Percentiles rank a stretch among this genome's conserved stretches.
phyloP scores from a whole-genome alignment of 169 alveolate species.

The Plasmodium coatneyi region DNA sequence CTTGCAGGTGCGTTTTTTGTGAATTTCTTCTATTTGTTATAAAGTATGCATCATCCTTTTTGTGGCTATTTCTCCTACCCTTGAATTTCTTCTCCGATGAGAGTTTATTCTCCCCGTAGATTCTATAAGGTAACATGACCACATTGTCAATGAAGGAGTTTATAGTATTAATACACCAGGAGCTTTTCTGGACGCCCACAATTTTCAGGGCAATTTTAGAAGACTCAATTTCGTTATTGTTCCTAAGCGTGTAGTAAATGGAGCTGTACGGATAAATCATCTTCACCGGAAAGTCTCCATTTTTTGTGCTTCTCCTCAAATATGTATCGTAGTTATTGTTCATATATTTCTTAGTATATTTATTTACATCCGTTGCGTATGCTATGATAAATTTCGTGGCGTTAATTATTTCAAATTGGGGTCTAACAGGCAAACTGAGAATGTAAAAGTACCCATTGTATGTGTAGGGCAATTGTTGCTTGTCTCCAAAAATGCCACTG shows the following conservation, averaged over 20 bases:
- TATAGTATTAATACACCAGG: constrained; percentile 51
- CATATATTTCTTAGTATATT: constrained; percentile 39
- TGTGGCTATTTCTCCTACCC: background rate
- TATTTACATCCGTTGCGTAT: constrained; percentile 75
- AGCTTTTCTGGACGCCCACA: constrained; percentile 71
- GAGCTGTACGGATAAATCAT: constrained; percentile 74
- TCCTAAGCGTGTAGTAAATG: constrained; percentile 60
- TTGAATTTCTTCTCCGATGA: background rate
- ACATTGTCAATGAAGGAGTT: constrained; percentile 70
- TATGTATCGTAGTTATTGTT: constrained; percentile 25
- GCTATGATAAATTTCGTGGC: constrained; percentile 84
- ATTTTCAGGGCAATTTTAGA: constrained; percentile 77
- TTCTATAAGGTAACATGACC: constrained; percentile 33
- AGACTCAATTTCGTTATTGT: constrained; percentile 64
- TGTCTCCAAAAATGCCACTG: constrained; percentile 86
- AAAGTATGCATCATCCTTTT: background rate
- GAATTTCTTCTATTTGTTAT: background rate
- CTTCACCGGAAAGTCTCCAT: constrained; percentile 55
- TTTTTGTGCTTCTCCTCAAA: constrained; percentile 70
- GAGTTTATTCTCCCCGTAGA: constrained; percentile 37
- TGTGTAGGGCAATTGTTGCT: constrained; percentile 85
- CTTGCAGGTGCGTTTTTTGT: background rate
- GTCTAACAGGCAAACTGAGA: constrained; percentile 82
- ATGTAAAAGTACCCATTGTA: constrained; percentile 86
- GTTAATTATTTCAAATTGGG: constrained; percentile 86